Conservation (phyloP, 2,329 filamentous ascomycete species). For the Trichoderma gracile region DNA sequence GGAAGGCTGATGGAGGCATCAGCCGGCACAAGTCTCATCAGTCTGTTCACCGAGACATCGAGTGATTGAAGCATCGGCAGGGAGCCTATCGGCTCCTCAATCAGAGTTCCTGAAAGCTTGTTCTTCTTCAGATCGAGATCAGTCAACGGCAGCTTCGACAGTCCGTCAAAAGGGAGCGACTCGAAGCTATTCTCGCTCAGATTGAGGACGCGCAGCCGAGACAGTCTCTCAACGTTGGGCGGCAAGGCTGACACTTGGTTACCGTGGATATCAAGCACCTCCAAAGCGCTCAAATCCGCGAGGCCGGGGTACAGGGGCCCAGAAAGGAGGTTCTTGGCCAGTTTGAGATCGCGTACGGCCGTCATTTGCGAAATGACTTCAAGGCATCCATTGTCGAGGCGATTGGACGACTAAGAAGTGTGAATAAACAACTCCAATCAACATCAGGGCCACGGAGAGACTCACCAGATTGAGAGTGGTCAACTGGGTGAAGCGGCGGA, state of each 20-base stretch:
- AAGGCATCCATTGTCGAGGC: slow-evolving; percentile 70
- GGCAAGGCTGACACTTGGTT: slow-evolving; percentile 78
- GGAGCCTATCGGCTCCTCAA: slow-evolving; percentile 60
- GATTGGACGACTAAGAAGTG: slow-evolving; percentile 69
- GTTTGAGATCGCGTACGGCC: slow-evolving; percentile 73
- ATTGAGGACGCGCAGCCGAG: slow-evolving; percentile 72
- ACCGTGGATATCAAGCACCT: slow-evolving; percentile 76
- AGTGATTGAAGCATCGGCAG: slow-evolving; percentile 70
- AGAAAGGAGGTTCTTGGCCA: slow-evolving; percentile 74
- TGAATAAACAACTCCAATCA: slow-evolving; percentile 30
- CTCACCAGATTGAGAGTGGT: slow-evolving; percentile 79
- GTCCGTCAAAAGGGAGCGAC: slow-evolving; percentile 66
- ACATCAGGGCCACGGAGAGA: slow-evolving; percentile 24
- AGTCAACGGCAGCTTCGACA: slow-evolving; percentile 68
- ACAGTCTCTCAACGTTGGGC: slow-evolving; percentile 64
- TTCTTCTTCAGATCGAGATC: slow-evolving; percentile 79
- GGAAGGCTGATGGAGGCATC: slow-evolving; percentile 62
- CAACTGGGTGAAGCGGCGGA: slow-evolving; percentile 71
- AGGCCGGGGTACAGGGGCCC: slow-evolving; percentile 68
- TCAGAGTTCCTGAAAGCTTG: slow-evolving; percentile 69
- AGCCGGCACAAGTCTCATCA: slow-evolving; percentile 55
- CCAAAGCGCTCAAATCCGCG: slow-evolving; percentile 65
- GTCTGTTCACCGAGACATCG: slow-evolving; percentile 74
- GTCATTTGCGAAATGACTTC: slow-evolving; percentile 72
- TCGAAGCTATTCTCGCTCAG: slow-evolving; percentile 76